phyloP scores from a whole-genome alignment of 352 stramenopile species.

The Phytophthora melonis region DNA sequence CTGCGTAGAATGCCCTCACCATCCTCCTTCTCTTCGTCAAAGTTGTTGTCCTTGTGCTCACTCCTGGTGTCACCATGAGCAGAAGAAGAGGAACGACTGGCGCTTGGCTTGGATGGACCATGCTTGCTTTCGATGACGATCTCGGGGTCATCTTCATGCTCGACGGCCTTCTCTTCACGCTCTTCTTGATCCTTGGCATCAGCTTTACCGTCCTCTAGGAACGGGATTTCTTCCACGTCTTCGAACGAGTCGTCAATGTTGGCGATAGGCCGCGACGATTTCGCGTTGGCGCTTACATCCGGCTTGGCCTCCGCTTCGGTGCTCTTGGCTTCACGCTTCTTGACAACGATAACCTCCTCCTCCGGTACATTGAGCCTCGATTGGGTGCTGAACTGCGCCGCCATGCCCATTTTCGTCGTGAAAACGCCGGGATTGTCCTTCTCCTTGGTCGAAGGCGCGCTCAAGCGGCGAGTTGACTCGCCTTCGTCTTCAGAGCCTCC shows the following conservation, averaged over 20 bases:
- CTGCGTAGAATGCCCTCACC: conserved; percentile 26
- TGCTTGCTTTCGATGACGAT: conserved; percentile 72
- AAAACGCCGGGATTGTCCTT: conserved; percentile 35
- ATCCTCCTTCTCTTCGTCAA: conserved; percentile 39
- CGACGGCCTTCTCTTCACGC: conserved; percentile 26
- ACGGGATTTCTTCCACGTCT: conserved; percentile 84
- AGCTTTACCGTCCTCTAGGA: conserved; percentile 66
- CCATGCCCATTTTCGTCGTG: conserved; percentile 50
- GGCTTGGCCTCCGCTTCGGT: conserved; percentile 33
- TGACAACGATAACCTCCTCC: conserved; percentile 76
- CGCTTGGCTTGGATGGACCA: conserved; percentile 35
- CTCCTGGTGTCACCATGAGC: conserved; percentile 27
- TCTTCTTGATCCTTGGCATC: conserved; percentile 45
- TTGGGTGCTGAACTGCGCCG: conserved; percentile 66
- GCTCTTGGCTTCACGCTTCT: conserved; percentile 62
- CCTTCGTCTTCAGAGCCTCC: conserved; percentile 34
- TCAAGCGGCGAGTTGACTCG: conserved; percentile 26
- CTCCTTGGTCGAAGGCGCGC: conserved; percentile 11
- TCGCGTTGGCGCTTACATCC: conserved; percentile 26
- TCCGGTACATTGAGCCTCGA: conserved; percentile 63
- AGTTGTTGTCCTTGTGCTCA: conserved; percentile 27
- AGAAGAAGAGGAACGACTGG: neutral
- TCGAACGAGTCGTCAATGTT: conserved; percentile 74
- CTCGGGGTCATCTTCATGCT: conserved; percentile 58
- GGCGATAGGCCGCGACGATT: conserved; percentile 16